Base-by-base conservation (phyloP, 495 filamentous ascomycete species). In the Lepidopterella palustris region DNA sequence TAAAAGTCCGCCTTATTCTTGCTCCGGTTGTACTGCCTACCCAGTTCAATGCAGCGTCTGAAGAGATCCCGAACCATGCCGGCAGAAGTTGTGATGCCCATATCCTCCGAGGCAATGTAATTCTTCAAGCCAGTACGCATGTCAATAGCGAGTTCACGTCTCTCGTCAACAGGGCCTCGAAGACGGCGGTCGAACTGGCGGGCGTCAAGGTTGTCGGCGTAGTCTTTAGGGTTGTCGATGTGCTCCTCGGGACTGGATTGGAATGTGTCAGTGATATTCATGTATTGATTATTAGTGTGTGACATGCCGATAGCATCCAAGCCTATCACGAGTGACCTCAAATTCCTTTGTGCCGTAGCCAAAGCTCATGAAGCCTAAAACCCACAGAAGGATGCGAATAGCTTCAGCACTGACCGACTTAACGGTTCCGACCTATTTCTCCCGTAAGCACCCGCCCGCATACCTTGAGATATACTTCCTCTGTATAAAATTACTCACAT, bases 321-420 rank as follows among this genome's bases (percentile, higher is more conserved):
- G 80, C 45, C 91, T 82, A 15, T 95, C 87, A 9, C 82, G 80
- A 1, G 91, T 96, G 65, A 96, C 89, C 71, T 96, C 90, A 64
- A 96, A 96, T 74, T 95, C 91, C 50, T 79, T 79, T 32, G 90
- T 92, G n/a, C 87, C 91, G 68, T 88, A 96, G 24, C 91, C 84
- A 67, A 89, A 87, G 70, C 76, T 82, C 73, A 84, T 69, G 61
- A 85, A 84, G 15, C 82, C 82, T 3, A 85, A 71, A 2, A 85
- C 76, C 82, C 82, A 89, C 20, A 90, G 79, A 2, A 95, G 76
- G 42, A 95, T 87, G 32, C 90, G 84, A 64, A 96, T 93, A 60
- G 90, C 91, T 71, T 93, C 88, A 23, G 88, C 86, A 53, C 87
- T 89, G 62, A 95, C 90, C 55, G 84, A 81, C 76, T 95, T 96